A percentile compares a stretch with the other conserved stretches of the same genome.
phyloP scores from a whole-genome alignment of 495 filamentous ascomycete genomes.

The Trypethelium eluteriae region DNA sequence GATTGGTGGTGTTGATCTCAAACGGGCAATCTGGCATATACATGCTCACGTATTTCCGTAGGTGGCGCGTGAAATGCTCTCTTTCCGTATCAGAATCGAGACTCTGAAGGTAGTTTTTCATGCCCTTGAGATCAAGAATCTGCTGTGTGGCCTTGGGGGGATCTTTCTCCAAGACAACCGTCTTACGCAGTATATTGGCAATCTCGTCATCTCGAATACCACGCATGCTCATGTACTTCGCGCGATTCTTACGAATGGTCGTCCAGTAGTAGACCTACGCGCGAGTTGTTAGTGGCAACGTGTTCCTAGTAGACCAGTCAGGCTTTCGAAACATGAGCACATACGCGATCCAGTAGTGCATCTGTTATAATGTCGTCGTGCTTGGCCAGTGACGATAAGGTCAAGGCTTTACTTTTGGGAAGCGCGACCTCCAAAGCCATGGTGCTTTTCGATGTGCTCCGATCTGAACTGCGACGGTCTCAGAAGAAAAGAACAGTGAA shows the following conservation, averaged over 20 bases:
- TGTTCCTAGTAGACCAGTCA: not conserved
- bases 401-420: slow-evolving; percentile 61
- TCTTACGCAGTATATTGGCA: slow-evolving; percentile 64
- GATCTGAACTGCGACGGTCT: not conserved
- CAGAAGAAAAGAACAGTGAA: not conserved
- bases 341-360: slow-evolving; percentile 87
- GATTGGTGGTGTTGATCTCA: slow-evolving; percentile 88
- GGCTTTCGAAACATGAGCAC: slow-evolving; percentile 29
- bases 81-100: slow-evolving; percentile 70
- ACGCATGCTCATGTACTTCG: slow-evolving; percentile 73
- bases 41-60: slow-evolving; percentile 85
- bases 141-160: slow-evolving; percentile 57
- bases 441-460: not conserved
- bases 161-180: slow-evolving; percentile 70
- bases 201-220: slow-evolving; percentile 76
- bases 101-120: slow-evolving; percentile 58
- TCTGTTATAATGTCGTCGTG: slow-evolving; percentile 98
- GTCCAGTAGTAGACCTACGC: slow-evolving; percentile 88
- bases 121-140: slow-evolving; percentile 62
- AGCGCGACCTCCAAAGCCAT: slow-evolving; percentile 27
- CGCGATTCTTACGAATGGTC: slow-evolving; percentile 86
- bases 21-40: slow-evolving; percentile 90
- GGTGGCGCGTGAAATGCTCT: slow-evolving; percentile 77
- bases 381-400: slow-evolving; percentile 73
- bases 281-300: slow-evolving; percentile 13